Base-by-base conservation (phyloP, 2,329 filamentous ascomycete genomes). In the Fusarium tjaetaba region DNA sequence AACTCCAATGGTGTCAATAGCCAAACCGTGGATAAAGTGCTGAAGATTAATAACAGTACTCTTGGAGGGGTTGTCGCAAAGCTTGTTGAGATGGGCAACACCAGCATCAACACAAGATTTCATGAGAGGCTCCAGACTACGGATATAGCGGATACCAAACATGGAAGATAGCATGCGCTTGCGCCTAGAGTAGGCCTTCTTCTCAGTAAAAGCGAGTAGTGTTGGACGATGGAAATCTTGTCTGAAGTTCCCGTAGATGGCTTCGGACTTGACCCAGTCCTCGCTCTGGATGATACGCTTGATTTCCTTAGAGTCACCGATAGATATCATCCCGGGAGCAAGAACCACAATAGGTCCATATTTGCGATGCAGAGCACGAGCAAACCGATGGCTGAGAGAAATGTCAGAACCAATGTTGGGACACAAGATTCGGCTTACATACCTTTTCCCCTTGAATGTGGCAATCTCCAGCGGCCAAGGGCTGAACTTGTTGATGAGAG, bases 161-260 rank as follows among this genome's bases (percentile, higher is more conserved):
- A 61, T 61, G 11, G 59, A 61, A 38, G 59, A 61, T 3, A 61
- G 20, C 59, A 61, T 61, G 14, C 59, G 48, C 59, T 61, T 61
- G 9, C 59, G 39, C 3, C 49, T 42, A 11, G 59, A 61, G 11
- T 61, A 61, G 4, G 59, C 59, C 24, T 56, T 61, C 20, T 61
- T 61, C 9, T 61, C 59, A 24, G 59, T 61, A 20, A 61, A 61
- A 15, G 59, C 59, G 2, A 61, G 39, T 4, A 61, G 59, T 26
- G 59, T 61, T 56, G 59, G 59, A 4, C 59, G 48, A 24, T 61
- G 30, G 18, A 38, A 49, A 16, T 61, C 59, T 26, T 61, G 59
- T 56, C 59, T 61, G 6, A 61, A 61, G 1, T 61, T 61, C 5
- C 59, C 59, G 28, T 61, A 61, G 15, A 61, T 61, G 24, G 59